Conservation (phyloP, 1,284 basidiomycete genomes). For the Rhodotorula sp. region DNA sequence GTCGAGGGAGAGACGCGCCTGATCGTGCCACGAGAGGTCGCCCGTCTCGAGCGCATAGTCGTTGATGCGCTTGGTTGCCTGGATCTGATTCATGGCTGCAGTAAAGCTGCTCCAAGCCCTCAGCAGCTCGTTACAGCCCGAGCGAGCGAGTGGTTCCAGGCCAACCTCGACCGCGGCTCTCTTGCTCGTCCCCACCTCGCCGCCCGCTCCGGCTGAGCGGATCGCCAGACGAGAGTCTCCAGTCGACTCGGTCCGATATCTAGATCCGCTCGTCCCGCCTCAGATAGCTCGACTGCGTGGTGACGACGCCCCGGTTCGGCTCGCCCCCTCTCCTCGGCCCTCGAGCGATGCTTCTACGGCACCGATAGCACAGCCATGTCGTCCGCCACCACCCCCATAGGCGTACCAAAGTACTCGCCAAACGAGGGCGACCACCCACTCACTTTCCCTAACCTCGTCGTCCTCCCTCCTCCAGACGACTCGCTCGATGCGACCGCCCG, state of each 20-base stretch:
- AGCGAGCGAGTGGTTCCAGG: neutral
- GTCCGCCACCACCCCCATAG: neutral
- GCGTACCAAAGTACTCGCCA: neutral
- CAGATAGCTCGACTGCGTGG: neutral
- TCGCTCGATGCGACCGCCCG: conserved; percentile 1
- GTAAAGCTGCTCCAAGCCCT: neutral
- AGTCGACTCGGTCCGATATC: too few species aligned
- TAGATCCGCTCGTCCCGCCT: neutral
- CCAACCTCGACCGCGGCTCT: neutral
- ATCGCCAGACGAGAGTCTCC: neutral
- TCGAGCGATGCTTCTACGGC: neutral
- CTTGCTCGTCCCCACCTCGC: neutral
- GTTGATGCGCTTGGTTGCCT: conserved; percentile 91
- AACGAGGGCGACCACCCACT: neutral
- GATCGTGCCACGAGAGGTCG: conserved; percentile 84
- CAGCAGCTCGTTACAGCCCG: neutral
- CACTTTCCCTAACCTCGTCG: neutral
- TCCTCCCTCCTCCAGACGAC: conserved; percentile 5
- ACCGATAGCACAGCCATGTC: neutral
- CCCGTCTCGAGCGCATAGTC: conserved; percentile 86
- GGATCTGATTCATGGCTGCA: conserved; percentile 47
- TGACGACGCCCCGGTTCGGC: neutral
- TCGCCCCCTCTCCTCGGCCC: neutral
- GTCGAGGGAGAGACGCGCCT: conserved; percentile 12
- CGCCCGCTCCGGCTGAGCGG: neutral